These are phyloP conservation scores for Daldinia decipiens DNA, from an alignment of 495 filamentous ascomycete genomes.

Conservation along the genomic window DNA sequence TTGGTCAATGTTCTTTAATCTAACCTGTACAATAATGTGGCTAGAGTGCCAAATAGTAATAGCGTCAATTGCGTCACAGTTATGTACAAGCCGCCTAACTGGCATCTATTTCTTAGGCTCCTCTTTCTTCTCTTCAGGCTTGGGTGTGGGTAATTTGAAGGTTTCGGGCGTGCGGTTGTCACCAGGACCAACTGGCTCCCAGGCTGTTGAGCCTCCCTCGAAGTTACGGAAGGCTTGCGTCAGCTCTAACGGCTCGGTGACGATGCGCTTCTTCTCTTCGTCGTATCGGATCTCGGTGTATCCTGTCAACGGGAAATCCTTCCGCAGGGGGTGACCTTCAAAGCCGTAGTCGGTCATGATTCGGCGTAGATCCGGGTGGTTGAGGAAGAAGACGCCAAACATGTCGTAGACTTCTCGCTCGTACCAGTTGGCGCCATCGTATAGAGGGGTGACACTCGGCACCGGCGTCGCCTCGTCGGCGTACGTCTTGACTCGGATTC, in stretches of 20 bases:
- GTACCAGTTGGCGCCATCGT: constrained; percentile 98
- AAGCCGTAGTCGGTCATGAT: constrained; percentile 99
- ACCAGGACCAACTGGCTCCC: constrained; percentile 93
- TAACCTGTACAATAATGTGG: constrained; percentile 1
- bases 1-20: neutral
- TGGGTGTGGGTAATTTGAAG: constrained; percentile 94
- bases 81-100: constrained; percentile 47
- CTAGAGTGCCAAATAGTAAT: constrained; percentile 9
- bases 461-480: constrained; percentile 96
- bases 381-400: constrained; percentile 96
- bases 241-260: constrained; percentile 95
- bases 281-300: constrained; percentile 99
- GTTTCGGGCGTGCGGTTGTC: constrained; percentile 81
- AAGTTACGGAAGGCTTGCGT: constrained; percentile 99
- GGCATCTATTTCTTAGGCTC: constrained; percentile 85
- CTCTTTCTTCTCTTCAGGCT: constrained; percentile 90
- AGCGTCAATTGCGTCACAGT: constrained; percentile 39
- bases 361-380: constrained; percentile 93
- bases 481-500: constrained; percentile 98
- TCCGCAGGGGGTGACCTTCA: constrained; percentile 95
- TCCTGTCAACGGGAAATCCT: constrained; percentile 97
- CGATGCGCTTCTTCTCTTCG: constrained; percentile 99
- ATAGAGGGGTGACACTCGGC: constrained; percentile 84
- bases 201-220: constrained; percentile 80
- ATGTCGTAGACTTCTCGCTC: constrained; percentile 98